phyloP scores from a whole-genome alignment of 257 asterid genomes.

The Nicotiana paniculata region DNA sequence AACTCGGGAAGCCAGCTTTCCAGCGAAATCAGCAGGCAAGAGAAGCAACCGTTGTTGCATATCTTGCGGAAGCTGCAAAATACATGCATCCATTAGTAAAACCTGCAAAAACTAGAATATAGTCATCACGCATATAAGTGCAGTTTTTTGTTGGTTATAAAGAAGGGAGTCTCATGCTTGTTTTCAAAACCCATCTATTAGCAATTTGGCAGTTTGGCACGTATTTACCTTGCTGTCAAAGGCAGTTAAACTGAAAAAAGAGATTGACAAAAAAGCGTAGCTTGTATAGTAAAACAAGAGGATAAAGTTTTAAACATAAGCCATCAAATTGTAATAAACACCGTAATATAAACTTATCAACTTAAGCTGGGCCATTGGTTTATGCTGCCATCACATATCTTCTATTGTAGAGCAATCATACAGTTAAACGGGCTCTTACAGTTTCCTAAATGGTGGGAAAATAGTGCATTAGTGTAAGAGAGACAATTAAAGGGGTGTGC shows the following conservation, averaged over 20 bases:
- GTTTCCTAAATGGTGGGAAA: not conserved
- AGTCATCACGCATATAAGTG: not conserved
- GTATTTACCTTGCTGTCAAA: not conserved
- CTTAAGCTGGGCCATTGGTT: not conserved
- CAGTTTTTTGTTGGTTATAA: not conserved
- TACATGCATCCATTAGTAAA: not conserved
- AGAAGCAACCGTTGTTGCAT: constrained; percentile 52
- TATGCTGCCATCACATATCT: not conserved
- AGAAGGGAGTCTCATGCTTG: not conserved
- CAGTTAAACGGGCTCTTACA: not conserved
- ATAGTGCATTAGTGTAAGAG: not conserved
- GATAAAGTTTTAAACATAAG: not conserved
- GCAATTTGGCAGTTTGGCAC: not conserved
- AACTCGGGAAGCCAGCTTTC: constrained; percentile 58
- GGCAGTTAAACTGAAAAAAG: not conserved
- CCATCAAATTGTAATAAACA: not conserved
- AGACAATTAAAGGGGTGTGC: not conserved
- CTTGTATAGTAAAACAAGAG: not conserved
- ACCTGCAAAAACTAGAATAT: not conserved
- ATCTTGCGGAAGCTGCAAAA: constrained; percentile 76
- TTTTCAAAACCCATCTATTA: not conserved
- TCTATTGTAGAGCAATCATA: not conserved
- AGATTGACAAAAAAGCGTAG: not conserved
- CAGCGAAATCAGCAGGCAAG: constrained; percentile 64
- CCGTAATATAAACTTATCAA: not conserved